Evolutionary conservation across 2,329 filamentous ascomycete species (phyloP), one percentile per base, ranked within the genome.

Genomic region (Stagonosporopsis rhizophila): DNA sequence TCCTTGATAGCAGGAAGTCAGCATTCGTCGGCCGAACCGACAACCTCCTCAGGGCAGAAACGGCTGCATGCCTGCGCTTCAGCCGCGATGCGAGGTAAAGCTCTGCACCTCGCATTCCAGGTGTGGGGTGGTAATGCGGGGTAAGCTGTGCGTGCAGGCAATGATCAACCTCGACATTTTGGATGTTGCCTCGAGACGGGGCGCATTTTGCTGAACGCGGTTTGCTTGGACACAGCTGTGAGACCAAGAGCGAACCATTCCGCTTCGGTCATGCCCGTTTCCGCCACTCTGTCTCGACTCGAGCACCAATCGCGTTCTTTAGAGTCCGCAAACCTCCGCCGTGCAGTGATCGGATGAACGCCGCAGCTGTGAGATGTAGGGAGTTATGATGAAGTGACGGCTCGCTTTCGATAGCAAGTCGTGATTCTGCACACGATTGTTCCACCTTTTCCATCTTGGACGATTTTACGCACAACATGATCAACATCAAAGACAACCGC

Each of bases 171-270:
- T 19, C 34, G 34, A 35, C 19, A 20, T 14, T 3, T 47, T 46
- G n/a, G 4, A 11, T 6, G 37, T 22, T 52, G 59, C 60, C 67
- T 68, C 67, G 67, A 66, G 17, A 63, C 67, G 67, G 62, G 59
- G 54, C 45, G 49, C 47, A 52, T n/a, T 44, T 34, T 4, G 28
- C 38, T 20, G n/a, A n/a, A n/a, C 15, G 12, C 23, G 8, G 12
- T n/a, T 39, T 32, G 23, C 17, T 55, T 45, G 45, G 34, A 19
- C 20, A 39, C 17, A 40, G 15, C 20, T 39, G 32, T 2, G 20
- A n/a, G 22, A 19, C 28, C 11, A n/a, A 25, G 15, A 22, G 17
- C 46, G 27, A 50, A 17, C 30, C 20, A 22, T 34, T 14, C 38
- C 22, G 17, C 6, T 12, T 42, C 11, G 9, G 47, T 27, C 12